Conservation (phyloP, 192 early-diverging fungal genomes). For the Dissophora globulifera region DNA sequence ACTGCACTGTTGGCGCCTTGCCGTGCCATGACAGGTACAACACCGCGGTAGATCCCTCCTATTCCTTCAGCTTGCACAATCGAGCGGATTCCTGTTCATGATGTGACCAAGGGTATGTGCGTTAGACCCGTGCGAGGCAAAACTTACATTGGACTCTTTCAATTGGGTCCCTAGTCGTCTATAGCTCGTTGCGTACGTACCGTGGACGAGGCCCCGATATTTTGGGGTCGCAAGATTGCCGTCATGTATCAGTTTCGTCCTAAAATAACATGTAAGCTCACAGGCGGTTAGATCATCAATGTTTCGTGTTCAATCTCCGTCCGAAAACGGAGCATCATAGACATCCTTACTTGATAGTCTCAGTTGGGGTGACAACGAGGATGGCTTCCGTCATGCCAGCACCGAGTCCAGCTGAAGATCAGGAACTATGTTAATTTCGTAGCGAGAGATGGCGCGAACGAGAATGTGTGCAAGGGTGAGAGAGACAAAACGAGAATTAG, state of each 20-base stretch:
- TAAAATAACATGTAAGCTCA: slow-evolving; percentile 26
- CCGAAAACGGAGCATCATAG: no score
- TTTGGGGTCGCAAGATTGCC: slow-evolving; percentile 73
- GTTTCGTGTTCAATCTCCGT: no score
- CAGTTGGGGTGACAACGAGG: slow-evolving; percentile 89
- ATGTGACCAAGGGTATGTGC: no score
- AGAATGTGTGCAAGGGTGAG: no score
- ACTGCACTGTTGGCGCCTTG: slow-evolving; percentile 97
- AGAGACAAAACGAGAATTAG: no score
- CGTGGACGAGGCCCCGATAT: slow-evolving; percentile 85
- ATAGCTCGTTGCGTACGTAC: slow-evolving; percentile 41
- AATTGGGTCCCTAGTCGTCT: not conserved
- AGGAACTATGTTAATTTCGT: no score
- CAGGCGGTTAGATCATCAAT: not conserved
- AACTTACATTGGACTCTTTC: no score
- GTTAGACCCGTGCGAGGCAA: no score
- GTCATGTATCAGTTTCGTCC: slow-evolving; percentile 94
- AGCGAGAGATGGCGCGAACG: no score
- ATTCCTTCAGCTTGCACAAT: slow-evolving; percentile 80
- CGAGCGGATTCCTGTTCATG: not conserved
- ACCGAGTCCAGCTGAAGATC: slow-evolving; percentile 83
- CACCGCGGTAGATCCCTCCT: slow-evolving; percentile 86
- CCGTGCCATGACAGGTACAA: slow-evolving; percentile 89
- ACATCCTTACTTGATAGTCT: slow-evolving; percentile 89
- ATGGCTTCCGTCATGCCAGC: slow-evolving; percentile 90